Evolutionary conservation across 257 asterid genomes (phyloP).

Genomic region (Solanum virginianum): DNA sequence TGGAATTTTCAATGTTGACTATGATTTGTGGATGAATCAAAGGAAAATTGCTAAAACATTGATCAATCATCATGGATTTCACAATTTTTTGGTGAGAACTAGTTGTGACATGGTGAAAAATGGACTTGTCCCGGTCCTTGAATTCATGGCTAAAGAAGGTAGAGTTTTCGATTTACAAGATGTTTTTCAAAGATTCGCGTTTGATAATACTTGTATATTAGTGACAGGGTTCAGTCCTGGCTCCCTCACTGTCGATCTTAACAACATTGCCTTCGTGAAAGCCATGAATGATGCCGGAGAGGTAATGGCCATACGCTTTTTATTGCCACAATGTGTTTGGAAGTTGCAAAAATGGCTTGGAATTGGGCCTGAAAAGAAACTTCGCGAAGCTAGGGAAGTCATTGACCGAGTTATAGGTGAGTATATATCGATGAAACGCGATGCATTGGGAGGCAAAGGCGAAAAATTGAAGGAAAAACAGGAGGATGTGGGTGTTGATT

Average conservation of each 20-base stretch:
- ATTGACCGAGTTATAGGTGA: neutral
- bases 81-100: conserved; percentile 10
- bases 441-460: neutral
- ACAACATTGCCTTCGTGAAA: conserved; percentile 25
- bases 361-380: neutral
- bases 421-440: neutral
- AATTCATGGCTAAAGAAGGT: neutral
- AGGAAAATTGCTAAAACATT: conserved; percentile 23
- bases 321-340: neutral
- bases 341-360: neutral
- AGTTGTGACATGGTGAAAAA: conserved; percentile 18
- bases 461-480: neutral
- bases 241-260: conserved; percentile 19
- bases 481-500: neutral
- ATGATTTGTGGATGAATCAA: neutral
- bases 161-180: conserved; percentile 31
- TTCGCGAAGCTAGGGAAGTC: neutral
- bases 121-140: conserved; percentile 36
- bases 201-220: conserved; percentile 30
- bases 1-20: too few relatives aligned
- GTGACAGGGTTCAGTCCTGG: conserved; percentile 40
- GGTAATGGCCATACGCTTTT: conserved; percentile 27
- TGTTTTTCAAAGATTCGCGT: conserved; percentile 32
- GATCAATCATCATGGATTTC: conserved; percentile 18
- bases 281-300: conserved; percentile 47